Evolutionary conservation across 371 early-diverging fungal species (phyloP).

Genomic region (Mortierella sp.): DNA sequence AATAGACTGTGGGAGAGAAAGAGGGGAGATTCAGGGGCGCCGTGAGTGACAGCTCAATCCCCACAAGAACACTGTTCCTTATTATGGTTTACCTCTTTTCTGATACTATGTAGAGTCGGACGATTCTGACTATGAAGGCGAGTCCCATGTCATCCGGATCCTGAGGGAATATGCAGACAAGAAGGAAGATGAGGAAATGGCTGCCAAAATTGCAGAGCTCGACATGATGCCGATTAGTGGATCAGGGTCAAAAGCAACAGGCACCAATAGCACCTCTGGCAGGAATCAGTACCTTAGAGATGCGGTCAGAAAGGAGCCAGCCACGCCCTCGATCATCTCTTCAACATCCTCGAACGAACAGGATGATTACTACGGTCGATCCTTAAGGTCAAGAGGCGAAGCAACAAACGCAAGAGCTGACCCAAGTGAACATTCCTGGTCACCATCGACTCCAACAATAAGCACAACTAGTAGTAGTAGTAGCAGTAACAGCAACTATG

Average conservation of each 20-base stretch:
- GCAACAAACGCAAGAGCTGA: conserved; percentile 3
- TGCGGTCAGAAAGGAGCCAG: conserved; percentile 9
- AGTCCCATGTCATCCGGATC: conserved; percentile 65
- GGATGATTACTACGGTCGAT: conserved; percentile 37
- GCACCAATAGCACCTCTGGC: conserved; percentile 1
- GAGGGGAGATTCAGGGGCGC: not conserved
- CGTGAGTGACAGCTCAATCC: not conserved
- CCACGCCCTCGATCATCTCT: conserved; percentile 15
- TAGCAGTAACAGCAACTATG: conserved; percentile 26
- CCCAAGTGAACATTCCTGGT: conserved; percentile 17
- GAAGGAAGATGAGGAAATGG: conserved; percentile 53
- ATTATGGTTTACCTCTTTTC: not conserved
- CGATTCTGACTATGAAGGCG: conserved; percentile 68
- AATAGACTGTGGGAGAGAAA: not conserved
- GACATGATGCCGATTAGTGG: conserved; percentile 29
- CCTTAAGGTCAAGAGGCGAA: conserved; percentile 27
- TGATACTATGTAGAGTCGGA: conserved; percentile 62
- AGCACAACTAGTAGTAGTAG: conserved; percentile 17
- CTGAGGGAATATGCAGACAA: conserved; percentile 64
- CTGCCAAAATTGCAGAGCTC: conserved; percentile 48
- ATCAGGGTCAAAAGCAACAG: conserved; percentile 16
- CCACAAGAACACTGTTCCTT: no score
- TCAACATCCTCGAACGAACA: conserved; percentile 25
- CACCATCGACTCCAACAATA: conserved; percentile 12
- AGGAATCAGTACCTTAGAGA: conserved; percentile 37